Base-by-base conservation (phyloP, 371 early-diverging fungal genomes). In the Lichtheimia ornata region DNA sequence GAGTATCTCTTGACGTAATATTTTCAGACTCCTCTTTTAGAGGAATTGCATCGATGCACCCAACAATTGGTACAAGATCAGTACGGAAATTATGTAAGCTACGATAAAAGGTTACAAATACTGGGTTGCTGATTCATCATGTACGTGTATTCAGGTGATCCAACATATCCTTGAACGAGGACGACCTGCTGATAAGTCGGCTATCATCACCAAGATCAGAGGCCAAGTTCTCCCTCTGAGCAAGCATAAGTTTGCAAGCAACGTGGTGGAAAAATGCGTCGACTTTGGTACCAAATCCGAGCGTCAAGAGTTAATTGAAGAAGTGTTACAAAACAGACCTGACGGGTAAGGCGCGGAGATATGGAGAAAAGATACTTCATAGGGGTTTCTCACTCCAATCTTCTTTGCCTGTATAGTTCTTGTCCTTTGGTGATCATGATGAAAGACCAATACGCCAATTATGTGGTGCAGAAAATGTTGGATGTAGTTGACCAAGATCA, bases 371-470 rank as follows among this genome's bases (percentile, higher is more conserved):
- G 9, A 25, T 0, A 9, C 0, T 4, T 42, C 28, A 27, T 17
- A 17, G 17, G 6, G 13, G 0, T 27, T 15, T 15, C 15, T 49
- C 17, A 28, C 20, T 25, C 22, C 22, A 22, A 22, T 22, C 3
- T 18, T 44, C 22, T 18, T 15, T 27, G 12, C 30, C 4, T 14
- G 54, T 35, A 75, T 64, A 90, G 91, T 18, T 86, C 91, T 0
- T 88, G 89, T 45, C 93, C 95, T 30, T 74, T 95, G 66, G 88
- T 97, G 58, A 75, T 88, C n/a, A 95, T 96, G 94, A 98, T 99
- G 96, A 96, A 93, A 74, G 99, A 99, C 82, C 99, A 98, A 83
- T 99, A 94, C 77, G 99, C 99, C 57, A 99, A 99, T 77, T 99
- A 99, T 77, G 99, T 99, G 12, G 96, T 99, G 30, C 99, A 99